phyloP scores from a whole-genome alignment of 2,329 filamentous ascomycete genomes.

The Alternaria arborescens region DNA sequence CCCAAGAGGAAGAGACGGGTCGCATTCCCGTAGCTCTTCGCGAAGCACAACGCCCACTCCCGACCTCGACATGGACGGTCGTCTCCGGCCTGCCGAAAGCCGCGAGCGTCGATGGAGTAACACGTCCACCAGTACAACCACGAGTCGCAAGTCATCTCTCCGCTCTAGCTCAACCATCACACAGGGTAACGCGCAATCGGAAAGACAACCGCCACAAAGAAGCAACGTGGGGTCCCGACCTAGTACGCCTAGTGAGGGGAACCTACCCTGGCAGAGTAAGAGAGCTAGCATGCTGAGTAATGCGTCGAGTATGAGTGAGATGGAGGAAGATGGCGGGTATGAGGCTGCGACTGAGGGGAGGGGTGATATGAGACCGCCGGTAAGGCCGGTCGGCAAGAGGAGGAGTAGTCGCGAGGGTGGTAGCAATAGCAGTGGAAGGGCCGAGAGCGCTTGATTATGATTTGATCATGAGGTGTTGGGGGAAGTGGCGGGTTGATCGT shows the following conservation, averaged over 20 bases:
- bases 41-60: conserved; percentile 45
- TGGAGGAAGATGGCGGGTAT: conserved; percentile 21
- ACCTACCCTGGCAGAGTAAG: conserved; percentile 40
- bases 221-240: conserved; percentile 24
- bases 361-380: not conserved
- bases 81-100: conserved; percentile 28
- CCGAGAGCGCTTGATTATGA: conserved; percentile 28
- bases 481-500: not conserved
- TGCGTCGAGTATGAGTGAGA: conserved; percentile 29
- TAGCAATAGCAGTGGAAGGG: conserved; percentile 14
- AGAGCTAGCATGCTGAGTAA: conserved; percentile 46
- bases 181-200: conserved; percentile 37
- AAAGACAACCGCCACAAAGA: conserved; percentile 32
- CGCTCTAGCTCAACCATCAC: conserved; percentile 35
- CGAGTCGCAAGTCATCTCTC: conserved; percentile 22
- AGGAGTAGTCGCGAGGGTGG: conserved; percentile 21
- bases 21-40: conserved; percentile 46
- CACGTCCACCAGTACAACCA: conserved; percentile 38
- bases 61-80: conserved; percentile 41
- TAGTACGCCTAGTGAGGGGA: conserved; percentile 38
- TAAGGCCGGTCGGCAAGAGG: conserved; percentile 11
- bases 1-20: conserved; percentile 33
- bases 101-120: conserved; percentile 47
- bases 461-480: conserved; percentile 6
- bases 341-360: conserved; percentile 15